Base-by-base conservation (phyloP, 225 moss, liverwort and hornwort species). In the Sphagnum tenellum region DNA sequence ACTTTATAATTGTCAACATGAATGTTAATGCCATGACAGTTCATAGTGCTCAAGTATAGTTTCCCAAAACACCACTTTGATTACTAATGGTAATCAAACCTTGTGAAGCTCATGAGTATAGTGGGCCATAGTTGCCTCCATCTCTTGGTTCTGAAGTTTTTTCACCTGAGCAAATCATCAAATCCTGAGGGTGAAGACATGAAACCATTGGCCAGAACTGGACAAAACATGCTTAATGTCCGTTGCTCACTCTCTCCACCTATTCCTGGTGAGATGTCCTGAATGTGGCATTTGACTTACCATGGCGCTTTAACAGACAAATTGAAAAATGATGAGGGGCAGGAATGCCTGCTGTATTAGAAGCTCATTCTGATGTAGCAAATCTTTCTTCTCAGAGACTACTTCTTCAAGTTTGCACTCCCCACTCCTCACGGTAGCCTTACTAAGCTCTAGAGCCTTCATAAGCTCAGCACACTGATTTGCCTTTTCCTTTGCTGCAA, bases 61-160 rank as follows among this genome's bases (percentile, higher is more conserved):
- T 29, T 29, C 29, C 29, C 29, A 29, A 29, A 29, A 29, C 29
- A 29, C 29, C 29, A 29, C 29, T 29, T 29, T 52, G 52, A 52
- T 52, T 5, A 52, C 9, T 6, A 9, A 52, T 9, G 6, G 52
- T 5, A 52, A 6, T 52, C 52, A 52, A 50, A 77, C 77, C 64
- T 77, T 77, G 58, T 79, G 75, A 69, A 85, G 75, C 75, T 85
- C 82, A 70, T 71, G 77, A 70, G 79, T 74, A 50, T 88, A 85
- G 44, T 78, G 75, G 62, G 77, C 70, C 47, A 69, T 79, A 12
- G 71, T 69, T 11, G 75, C 64, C 67, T 73, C 75, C 45, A 70
- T 66, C 54, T 72, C 82, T 56, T 70, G 75, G 61, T 68, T 80
- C 59, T 74, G 75, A 29, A 85, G 65, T 47, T 78, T 70, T 53